Conservation (phyloP, 768 basidiomycete genomes). For the Amanita brunnescens region DNA sequence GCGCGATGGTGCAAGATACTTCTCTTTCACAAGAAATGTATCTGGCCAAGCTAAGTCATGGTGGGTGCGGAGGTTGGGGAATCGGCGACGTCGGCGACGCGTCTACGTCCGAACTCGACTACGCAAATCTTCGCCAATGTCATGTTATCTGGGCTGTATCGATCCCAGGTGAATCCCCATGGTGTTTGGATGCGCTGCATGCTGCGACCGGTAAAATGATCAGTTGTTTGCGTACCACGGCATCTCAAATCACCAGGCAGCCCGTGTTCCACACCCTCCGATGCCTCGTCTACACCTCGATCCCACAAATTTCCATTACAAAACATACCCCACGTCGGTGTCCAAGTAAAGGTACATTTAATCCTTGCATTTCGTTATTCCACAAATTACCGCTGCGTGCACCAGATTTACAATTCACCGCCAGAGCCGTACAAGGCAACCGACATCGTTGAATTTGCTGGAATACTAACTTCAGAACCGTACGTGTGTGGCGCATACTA, state of each 20-base stretch:
- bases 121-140: conserved; percentile 51
- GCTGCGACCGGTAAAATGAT: neutral
- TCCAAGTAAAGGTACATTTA: conserved; percentile 55
- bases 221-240: neutral
- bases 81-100: conserved; percentile 29
- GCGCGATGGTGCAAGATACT: conserved; percentile 78
- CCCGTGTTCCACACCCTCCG: neutral
- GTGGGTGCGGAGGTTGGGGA: conserved; percentile 70
- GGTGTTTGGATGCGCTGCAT: conserved; percentile 32
- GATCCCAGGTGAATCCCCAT: conserved; percentile 59
- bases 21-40: conserved; percentile 69
- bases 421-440: conserved; percentile 46
- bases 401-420: conserved; percentile 51
- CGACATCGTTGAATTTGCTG: conserved; percentile 61
- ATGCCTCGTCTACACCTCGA: conserved; percentile 10
- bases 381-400: neutral
- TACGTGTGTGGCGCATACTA: conserved; percentile 26
- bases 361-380: neutral
- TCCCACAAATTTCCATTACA: conserved; percentile 63
- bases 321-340: conserved; percentile 48
- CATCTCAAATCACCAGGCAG: conserved; percentile 10
- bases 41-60: conserved; percentile 35
- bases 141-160: conserved; percentile 64
- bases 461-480: conserved; percentile 62
- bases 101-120: conserved; percentile 25